Percentiles rank a stretch among this genome's conserved stretches.
phyloP scores from a whole-genome alignment of 345 rosid species.

The Eucalyptus caleyi region DNA sequence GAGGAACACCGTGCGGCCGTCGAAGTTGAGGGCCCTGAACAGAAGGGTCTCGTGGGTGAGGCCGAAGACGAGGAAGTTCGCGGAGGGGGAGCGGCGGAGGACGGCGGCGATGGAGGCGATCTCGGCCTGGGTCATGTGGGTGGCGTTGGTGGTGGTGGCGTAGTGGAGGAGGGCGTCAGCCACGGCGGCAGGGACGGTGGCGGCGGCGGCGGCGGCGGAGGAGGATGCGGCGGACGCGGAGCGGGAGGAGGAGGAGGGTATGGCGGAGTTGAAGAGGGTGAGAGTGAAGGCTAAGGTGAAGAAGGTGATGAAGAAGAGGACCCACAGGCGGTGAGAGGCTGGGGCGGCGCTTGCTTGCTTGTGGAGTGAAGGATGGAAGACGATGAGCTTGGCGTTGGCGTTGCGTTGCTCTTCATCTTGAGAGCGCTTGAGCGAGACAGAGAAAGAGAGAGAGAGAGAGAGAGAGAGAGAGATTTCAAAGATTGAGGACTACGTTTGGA shows the following conservation, averaged over 20 bases:
- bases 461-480: neutral
- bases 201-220: slow-evolving; percentile 10
- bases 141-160: slow-evolving; percentile 34
- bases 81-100: slow-evolving; percentile 26
- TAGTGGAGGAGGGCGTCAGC: slow-evolving; percentile 67
- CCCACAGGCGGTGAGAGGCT: slow-evolving; percentile 36
- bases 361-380: slow-evolving; percentile 61
- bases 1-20: slow-evolving; percentile 65
- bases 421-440: neutral
- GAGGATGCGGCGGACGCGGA: slow-evolving; percentile 14
- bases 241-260: slow-evolving; percentile 2
- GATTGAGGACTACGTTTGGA: neutral
- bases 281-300: slow-evolving; percentile 63
- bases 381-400: slow-evolving; percentile 54
- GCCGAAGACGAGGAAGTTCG: slow-evolving; percentile 67
- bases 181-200: slow-evolving; percentile 24
- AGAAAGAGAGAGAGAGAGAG: neutral
- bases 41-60: slow-evolving; percentile 76
- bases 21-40: slow-evolving; percentile 64
- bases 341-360: slow-evolving; percentile 20
- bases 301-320: slow-evolving; percentile 47
- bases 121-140: slow-evolving; percentile 52
- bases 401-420: slow-evolving; percentile 5
- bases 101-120: slow-evolving; percentile 41
- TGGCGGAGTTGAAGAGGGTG: slow-evolving; percentile 35